Percentiles rank a stretch among this genome's conserved stretches.
These are phyloP conservation scores for Apiospora phragmitis DNA, from an alignment of 2,329 filamentous ascomycete genomes.

Conservation along the genomic window DNA sequence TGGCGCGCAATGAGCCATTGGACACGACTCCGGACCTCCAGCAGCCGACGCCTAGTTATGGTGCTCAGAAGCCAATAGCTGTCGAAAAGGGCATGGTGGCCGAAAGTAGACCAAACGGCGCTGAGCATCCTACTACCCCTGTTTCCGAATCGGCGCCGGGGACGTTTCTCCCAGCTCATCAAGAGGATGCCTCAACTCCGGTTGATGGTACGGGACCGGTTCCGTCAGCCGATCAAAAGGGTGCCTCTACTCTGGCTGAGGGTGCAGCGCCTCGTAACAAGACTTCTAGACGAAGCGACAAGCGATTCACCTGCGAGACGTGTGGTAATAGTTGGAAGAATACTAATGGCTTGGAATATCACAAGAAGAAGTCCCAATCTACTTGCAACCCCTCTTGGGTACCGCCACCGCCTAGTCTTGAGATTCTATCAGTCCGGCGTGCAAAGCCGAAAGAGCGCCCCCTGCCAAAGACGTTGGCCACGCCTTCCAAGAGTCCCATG, in stretches of 20 bases:
- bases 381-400: slow-evolving; percentile 52
- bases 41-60: not conserved
- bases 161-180: not conserved
- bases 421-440: slow-evolving; percentile 18
- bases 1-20: not conserved
- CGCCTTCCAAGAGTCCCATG: not conserved
- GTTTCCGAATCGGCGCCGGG: not conserved
- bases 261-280: slow-evolving; percentile 10
- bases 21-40: not conserved
- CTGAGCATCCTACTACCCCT: not conserved
- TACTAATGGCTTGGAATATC: slow-evolving; percentile 58
- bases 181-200: not conserved
- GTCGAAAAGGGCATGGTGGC: not conserved
- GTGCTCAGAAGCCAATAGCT: not conserved
- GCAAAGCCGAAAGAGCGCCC: not conserved
- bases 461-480: not conserved
- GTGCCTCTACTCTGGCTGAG: not conserved
- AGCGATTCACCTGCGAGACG: slow-evolving; percentile 47
- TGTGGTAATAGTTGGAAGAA: slow-evolving; percentile 60
- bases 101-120: not conserved
- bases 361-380: slow-evolving; percentile 54
- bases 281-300: not conserved
- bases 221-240: not conserved
- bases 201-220: slow-evolving; percentile 5
- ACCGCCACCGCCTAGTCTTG: slow-evolving; percentile 24